A percentile compares a stretch with the other conserved stretches of the same genome.
phyloP scores from a whole-genome alignment of 805 yeast species.

The Candida koratica region DNA sequence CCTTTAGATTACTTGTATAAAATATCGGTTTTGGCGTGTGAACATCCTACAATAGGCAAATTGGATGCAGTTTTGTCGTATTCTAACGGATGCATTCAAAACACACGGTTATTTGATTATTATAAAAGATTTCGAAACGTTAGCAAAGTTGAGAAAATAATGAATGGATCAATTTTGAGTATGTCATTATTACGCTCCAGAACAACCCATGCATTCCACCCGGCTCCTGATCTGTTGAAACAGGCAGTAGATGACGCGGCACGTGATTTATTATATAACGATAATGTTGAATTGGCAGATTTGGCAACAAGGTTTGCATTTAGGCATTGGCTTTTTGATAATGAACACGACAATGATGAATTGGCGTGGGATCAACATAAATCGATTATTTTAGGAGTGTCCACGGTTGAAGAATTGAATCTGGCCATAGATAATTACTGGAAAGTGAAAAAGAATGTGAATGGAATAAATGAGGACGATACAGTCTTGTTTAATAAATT shows the following conservation, averaged over 20 bases:
- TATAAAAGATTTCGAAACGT: slow-evolving; percentile 46
- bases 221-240: slow-evolving; percentile 60
- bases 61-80: slow-evolving; percentile 77
- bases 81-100: slow-evolving; percentile 79
- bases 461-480: slow-evolving; percentile 40
- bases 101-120: slow-evolving; percentile 48
- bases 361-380: slow-evolving; percentile 30
- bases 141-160: slow-evolving; percentile 54
- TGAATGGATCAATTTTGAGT: slow-evolving; percentile 81
- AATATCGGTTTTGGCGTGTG: slow-evolving; percentile 41
- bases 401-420: slow-evolving; percentile 58
- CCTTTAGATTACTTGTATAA: slow-evolving; percentile 67
- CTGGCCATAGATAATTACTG: slow-evolving; percentile 59
- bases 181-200: slow-evolving; percentile 79
- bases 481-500: slow-evolving; percentile 39
- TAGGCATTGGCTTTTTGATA: slow-evolving; percentile 48
- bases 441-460: slow-evolving; percentile 35
- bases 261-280: slow-evolving; percentile 25
- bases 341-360: slow-evolving; percentile 13
- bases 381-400: slow-evolving; percentile 75
- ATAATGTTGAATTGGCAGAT: slow-evolving; percentile 69
- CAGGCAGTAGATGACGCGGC: slow-evolving; percentile 48
- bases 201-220: slow-evolving; percentile 73
- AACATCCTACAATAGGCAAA: slow-evolving; percentile 47
- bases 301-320: slow-evolving; percentile 76